Conservation (phyloP, 768 basidiomycete species). For the Hericium erinaceus region DNA sequence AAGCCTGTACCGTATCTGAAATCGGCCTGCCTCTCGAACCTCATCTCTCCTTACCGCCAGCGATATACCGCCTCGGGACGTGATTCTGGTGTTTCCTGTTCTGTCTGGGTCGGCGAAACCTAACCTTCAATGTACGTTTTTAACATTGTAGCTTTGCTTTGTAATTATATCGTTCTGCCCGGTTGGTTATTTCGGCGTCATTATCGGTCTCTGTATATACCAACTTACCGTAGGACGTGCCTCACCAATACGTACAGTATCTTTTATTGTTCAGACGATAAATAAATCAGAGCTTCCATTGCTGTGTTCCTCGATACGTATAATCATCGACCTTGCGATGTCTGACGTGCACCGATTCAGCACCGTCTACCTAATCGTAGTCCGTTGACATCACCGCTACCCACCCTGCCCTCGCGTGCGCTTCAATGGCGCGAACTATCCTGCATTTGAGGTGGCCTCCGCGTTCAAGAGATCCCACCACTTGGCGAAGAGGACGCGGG, state of each 20-base stretch:
- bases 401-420: no score
- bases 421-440: no score
- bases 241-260: no score
- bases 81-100: neutral
- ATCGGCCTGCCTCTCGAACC: neutral
- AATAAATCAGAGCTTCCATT: no score
- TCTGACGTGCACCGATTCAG: no score
- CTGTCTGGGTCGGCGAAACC: neutral
- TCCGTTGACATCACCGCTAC: no score
- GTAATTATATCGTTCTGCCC: neutral
- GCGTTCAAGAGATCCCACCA: conserved; percentile 50
- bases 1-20: neutral
- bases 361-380: no score
- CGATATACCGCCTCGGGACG: neutral
- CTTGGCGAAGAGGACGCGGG: conserved; percentile 56
- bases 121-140: neutral
- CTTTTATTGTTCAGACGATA: no score
- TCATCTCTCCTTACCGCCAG: neutral
- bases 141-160: neutral
- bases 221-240: no score
- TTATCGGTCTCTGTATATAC: neutral
- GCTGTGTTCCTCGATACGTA: no score
- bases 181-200: neutral
- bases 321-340: no score
- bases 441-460: neutral